Percentiles rank a stretch among this genome's conserved stretches.
Conservation (phyloP, 2,329 filamentous ascomycete species). For the Fusarium chlamydosporum region DNA sequence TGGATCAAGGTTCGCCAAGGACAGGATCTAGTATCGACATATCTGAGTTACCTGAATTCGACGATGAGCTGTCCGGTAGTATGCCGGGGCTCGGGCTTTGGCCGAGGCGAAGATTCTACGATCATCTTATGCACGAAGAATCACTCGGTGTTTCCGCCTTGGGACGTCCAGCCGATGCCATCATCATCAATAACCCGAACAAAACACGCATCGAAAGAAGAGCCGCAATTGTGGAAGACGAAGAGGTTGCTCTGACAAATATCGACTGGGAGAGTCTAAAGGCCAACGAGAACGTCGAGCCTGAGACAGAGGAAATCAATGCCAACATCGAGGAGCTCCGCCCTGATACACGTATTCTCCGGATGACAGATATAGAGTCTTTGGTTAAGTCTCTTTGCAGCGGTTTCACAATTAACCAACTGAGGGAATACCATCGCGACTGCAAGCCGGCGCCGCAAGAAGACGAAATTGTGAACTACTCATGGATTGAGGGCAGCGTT, state of each 20-base stretch:
- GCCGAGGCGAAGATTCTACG: slow-evolving; percentile 33
- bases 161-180: slow-evolving; percentile 59
- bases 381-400: slow-evolving; percentile 57
- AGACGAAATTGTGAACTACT: slow-evolving; percentile 43
- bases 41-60: slow-evolving; percentile 19
- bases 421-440: slow-evolving; percentile 59
- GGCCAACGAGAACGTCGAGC: slow-evolving; percentile 45
- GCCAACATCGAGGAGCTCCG: slow-evolving; percentile 65
- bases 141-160: slow-evolving; percentile 54
- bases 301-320: slow-evolving; percentile 56
- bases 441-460: slow-evolving; percentile 13
- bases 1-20: not conserved
- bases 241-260: slow-evolving; percentile 25
- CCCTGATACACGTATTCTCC: slow-evolving; percentile 60
- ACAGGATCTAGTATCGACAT: not conserved
- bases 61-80: not conserved
- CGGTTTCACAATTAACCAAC: slow-evolving; percentile 64
- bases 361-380: slow-evolving; percentile 58
- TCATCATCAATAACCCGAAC: slow-evolving; percentile 62
- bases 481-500: slow-evolving; percentile 60
- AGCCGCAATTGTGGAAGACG: slow-evolving; percentile 33
- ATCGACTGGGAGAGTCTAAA: slow-evolving; percentile 55
- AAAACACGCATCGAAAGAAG: slow-evolving; percentile 45
- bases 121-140: slow-evolving; percentile 52
- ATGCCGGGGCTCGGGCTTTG: not conserved